Evolutionary conservation across 768 basidiomycete genomes (phyloP).

Genomic region (Amanita muscaria): DNA sequence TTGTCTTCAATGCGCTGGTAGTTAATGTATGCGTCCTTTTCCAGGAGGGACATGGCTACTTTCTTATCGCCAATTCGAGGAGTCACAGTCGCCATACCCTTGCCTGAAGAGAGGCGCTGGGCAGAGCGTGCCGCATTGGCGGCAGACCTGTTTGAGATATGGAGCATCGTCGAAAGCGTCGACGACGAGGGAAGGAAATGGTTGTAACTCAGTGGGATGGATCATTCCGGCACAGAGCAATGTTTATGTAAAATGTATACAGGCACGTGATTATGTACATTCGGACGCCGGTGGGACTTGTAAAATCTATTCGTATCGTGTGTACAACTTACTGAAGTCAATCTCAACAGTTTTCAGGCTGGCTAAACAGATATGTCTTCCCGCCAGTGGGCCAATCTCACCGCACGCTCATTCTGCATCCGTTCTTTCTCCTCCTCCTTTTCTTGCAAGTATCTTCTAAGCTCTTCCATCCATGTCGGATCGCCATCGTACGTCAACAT

Average conservation of each 20-base stretch:
- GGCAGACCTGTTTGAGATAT: conserved; percentile 45
- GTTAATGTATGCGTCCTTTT: conserved; percentile 80
- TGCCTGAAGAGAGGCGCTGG: conserved; percentile 34
- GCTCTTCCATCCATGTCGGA: too few relatives aligned
- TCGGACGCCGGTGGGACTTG: conserved; percentile 24
- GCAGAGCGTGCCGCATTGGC: conserved; percentile 44
- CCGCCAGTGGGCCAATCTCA: conserved; percentile 4
- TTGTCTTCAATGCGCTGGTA: conserved; percentile 98
- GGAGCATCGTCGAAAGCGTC: conserved; percentile 50
- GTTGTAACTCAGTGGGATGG: conserved; percentile 24
- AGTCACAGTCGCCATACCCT: conserved; percentile 75
- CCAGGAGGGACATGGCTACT: conserved; percentile 82
- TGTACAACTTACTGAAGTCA: too few relatives aligned
- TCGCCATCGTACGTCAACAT: too few relatives aligned
- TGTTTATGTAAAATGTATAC: conserved; percentile 32
- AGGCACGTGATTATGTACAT: too few relatives aligned
- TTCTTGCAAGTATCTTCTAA: too few relatives aligned
- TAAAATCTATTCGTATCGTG: too few relatives aligned
- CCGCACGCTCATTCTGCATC: not conserved
- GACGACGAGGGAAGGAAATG: conserved; percentile 21
- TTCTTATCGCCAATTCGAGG: conserved; percentile 83
- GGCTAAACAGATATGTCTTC: too few relatives aligned
- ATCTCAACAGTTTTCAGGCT: too few relatives aligned
- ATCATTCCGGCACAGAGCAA: conserved; percentile 27
- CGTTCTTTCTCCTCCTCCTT: not conserved